Evolutionary conservation across 169 alveolate species (phyloP).

Genomic region (Eimeria acervulina): DNA sequence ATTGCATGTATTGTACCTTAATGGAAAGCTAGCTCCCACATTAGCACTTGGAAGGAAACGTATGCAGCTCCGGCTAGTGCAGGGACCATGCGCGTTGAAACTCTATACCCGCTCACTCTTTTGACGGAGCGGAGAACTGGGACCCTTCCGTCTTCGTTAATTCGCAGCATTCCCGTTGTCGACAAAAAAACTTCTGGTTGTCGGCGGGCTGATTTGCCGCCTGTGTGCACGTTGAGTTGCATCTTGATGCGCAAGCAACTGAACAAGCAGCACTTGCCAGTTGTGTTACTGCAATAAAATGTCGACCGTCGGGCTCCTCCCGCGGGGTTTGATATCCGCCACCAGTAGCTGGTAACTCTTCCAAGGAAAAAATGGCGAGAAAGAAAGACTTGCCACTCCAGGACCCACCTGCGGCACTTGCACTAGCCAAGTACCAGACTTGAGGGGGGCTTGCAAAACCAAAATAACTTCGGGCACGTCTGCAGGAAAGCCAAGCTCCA

Average conservation of each 20-base stretch:
- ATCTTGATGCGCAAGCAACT: not conserved
- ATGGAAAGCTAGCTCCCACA: not conserved
- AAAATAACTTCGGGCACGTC: conserved; percentile 60
- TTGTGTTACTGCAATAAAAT: not conserved
- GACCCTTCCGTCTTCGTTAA: not conserved
- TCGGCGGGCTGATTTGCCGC: not conserved
- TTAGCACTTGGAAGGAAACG: not conserved
- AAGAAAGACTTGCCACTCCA: conserved; percentile 50
- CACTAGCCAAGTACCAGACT: conserved; percentile 9
- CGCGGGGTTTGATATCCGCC: conserved; percentile 27
- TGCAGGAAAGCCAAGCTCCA: conserved; percentile 33
- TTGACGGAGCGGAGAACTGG: not conserved
- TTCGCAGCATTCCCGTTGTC: not conserved
- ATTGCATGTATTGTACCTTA: not conserved
- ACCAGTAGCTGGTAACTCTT: conserved; percentile 9
- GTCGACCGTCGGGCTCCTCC: conserved; percentile 4
- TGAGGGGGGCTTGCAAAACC: conserved; percentile 45
- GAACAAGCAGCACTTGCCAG: not conserved
- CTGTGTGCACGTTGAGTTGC: too few species aligned
- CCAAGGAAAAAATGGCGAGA: conserved; percentile 66
- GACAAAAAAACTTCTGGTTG: not conserved
- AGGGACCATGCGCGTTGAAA: not conserved
- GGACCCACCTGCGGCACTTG: conserved; percentile 42
- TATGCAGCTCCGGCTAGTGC: too few species aligned
- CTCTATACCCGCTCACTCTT: not conserved